Evolutionary conservation across 805 yeast genomes (phyloP).

Genomic region (Suhomyces xylopsoci): DNA sequence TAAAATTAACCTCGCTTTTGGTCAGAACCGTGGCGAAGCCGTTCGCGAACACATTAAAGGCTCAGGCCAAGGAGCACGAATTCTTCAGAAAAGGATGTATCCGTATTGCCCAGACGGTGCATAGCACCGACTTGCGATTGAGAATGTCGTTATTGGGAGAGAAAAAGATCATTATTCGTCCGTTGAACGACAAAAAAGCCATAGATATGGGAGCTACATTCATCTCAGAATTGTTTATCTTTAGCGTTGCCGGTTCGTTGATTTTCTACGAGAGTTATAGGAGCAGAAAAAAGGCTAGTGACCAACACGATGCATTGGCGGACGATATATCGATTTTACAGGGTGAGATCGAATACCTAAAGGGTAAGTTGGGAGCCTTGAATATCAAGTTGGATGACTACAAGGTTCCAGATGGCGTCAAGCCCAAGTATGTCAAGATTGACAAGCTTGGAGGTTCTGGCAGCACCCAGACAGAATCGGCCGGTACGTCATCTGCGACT

Average conservation of each 20-base stretch:
- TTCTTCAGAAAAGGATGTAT: slow-evolving; percentile 62
- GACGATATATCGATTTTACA: slow-evolving; percentile 71
- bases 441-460: slow-evolving; percentile 28
- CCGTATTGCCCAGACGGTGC: slow-evolving; percentile 66
- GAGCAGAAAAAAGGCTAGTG: slow-evolving; percentile 59
- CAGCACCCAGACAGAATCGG: neutral
- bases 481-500: neutral
- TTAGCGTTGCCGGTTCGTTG: slow-evolving; percentile 75
- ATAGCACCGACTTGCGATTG: slow-evolving; percentile 59
- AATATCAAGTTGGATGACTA: slow-evolving; percentile 47
- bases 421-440: slow-evolving; percentile 46
- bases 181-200: slow-evolving; percentile 78
- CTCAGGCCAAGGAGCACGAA: slow-evolving; percentile 73
- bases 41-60: slow-evolving; percentile 64
- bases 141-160: slow-evolving; percentile 61
- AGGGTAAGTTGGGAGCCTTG: slow-evolving; percentile 45
- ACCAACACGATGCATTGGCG: slow-evolving; percentile 61
- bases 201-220: slow-evolving; percentile 79
- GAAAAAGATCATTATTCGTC: slow-evolving; percentile 56
- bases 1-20: slow-evolving; percentile 68
- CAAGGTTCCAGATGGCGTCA: slow-evolving; percentile 43
- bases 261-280: slow-evolving; percentile 70
- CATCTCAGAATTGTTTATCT: slow-evolving; percentile 72
- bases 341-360: slow-evolving; percentile 61
- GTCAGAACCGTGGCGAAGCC: slow-evolving; percentile 79